Base-by-base conservation (phyloP, 495 filamentous ascomycete species). In the Aspergillus cavernicola region DNA sequence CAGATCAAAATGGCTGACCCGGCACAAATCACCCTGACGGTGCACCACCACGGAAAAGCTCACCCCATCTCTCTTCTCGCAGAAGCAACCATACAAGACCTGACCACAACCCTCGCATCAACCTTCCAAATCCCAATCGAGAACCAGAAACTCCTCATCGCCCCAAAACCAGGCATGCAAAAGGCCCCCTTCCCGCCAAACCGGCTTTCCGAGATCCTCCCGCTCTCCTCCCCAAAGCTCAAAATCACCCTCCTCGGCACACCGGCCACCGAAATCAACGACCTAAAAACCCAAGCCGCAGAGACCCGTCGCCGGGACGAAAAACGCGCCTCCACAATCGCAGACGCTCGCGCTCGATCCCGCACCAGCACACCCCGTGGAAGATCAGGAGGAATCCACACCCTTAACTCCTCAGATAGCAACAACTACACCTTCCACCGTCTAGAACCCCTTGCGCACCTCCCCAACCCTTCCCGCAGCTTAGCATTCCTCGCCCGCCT, bases 401-500 rank as follows among this genome's bases (percentile, higher is more conserved):
- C 72, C 1, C 55, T 75, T 59, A 70, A 69, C 29, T 59, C 57
- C 19, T 55, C 63, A 37, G 76, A 67, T 37, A 75, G 31, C 79
- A 84, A 71, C 44, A 78, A 71, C 54, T 95, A 95, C 77, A 95
- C 87, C 9, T 98, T 98, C 79, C 79, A 82, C 61, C 81, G 80
- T 9, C 67, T 96, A 22, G 80, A 84, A 13, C 88, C 90, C 2
- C 84, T 97, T 1, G 68, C 81, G 0, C 83, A 95, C 71, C 86
- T 98, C 0, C 90, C 92, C 0, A 73, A 85, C 57, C 84, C 91
- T 0, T 65, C 79, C 8, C 80, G 80, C 45, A 84, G 82, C 10
- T 78, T 82, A 2, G 62, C 73, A n/a, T 93, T 90, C 68, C 84
- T 98, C 26, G 74, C 86, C 59, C 83, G 88, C 0, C 78, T 98